phyloP scores from a whole-genome alignment of 306 rosid genomes.

The Phaseolus lunatus region DNA sequence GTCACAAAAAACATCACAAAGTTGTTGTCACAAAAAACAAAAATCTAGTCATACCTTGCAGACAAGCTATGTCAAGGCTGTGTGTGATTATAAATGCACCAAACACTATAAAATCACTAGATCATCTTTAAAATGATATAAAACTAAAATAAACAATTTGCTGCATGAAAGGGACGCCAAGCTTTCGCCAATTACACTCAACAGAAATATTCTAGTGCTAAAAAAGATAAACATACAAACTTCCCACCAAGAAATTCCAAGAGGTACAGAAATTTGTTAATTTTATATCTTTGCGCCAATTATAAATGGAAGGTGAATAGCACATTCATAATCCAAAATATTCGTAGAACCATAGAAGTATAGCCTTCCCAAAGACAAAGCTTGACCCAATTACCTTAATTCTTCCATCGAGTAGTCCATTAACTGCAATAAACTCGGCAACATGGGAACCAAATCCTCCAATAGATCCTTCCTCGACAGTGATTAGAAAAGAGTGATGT shows the following conservation, averaged over 20 bases:
- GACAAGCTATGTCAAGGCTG: background rate
- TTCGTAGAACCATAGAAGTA: slow-evolving; percentile 30
- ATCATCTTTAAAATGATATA: background rate
- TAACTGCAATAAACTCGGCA: slow-evolving; percentile 85
- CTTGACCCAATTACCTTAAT: slow-evolving; percentile 62
- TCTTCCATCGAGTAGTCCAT: slow-evolving; percentile 85
- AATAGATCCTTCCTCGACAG: slow-evolving; percentile 95
- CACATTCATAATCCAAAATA: slow-evolving; percentile 8
- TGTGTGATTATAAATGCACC: background rate
- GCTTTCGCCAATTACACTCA: background rate
- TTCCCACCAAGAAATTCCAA: slow-evolving; percentile 17
- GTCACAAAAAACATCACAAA: slow-evolving; percentile 1
- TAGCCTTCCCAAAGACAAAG: background rate
- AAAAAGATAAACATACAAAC: background rate
- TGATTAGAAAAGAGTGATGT: slow-evolving; percentile 77
- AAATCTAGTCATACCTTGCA: slow-evolving; percentile 1
- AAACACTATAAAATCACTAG: background rate
- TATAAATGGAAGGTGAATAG: background rate
- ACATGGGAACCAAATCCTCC: slow-evolving; percentile 98
- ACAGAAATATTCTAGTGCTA: background rate
- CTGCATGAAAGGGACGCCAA: background rate
- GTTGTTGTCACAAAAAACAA: too few species aligned
- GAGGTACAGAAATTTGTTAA: background rate
- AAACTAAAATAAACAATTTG: slow-evolving; percentile 12
- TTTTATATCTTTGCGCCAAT: slow-evolving; percentile 16